Percentiles rank a stretch among this genome's conserved stretches.
phyloP scores from a whole-genome alignment of 306 rosid species.

The Fagus sylvatica region DNA sequence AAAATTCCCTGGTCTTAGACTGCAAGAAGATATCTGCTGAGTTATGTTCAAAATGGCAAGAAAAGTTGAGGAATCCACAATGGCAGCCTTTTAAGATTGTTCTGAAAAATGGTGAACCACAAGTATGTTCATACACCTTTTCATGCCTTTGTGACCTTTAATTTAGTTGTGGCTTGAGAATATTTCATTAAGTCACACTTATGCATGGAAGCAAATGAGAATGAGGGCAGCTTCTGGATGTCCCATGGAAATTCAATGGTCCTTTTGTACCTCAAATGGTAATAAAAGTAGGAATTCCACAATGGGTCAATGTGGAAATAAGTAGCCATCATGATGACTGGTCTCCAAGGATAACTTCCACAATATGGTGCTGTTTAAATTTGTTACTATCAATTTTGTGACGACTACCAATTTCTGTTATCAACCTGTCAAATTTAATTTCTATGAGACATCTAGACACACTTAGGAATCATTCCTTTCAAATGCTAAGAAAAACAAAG shows the following conservation, averaged over 20 bases:
- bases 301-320: not conserved
- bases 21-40: constrained; percentile 30
- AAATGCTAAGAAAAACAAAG: not conserved
- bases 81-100: constrained; percentile 37
- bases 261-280: not conserved
- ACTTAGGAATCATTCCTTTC: not conserved
- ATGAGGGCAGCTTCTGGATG: not conserved
- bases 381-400: too few relatives aligned
- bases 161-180: not conserved
- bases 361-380: too few relatives aligned
- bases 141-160: not conserved
- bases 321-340: not conserved
- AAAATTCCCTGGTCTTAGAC: constrained; percentile 14
- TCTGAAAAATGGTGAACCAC: constrained; percentile 17
- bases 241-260: not conserved
- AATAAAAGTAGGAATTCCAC: not conserved
- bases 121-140: constrained; percentile 13
- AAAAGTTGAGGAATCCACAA: constrained; percentile 20
- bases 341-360: not conserved
- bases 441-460: not conserved
- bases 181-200: not conserved
- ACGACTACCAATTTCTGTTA: too few relatives aligned
- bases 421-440: too few relatives aligned
- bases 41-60: constrained; percentile 37
- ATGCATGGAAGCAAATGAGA: not conserved